These are phyloP conservation scores for Brassica incana DNA, from an alignment of 345 rosid genomes.

Conservation along the genomic window DNA sequence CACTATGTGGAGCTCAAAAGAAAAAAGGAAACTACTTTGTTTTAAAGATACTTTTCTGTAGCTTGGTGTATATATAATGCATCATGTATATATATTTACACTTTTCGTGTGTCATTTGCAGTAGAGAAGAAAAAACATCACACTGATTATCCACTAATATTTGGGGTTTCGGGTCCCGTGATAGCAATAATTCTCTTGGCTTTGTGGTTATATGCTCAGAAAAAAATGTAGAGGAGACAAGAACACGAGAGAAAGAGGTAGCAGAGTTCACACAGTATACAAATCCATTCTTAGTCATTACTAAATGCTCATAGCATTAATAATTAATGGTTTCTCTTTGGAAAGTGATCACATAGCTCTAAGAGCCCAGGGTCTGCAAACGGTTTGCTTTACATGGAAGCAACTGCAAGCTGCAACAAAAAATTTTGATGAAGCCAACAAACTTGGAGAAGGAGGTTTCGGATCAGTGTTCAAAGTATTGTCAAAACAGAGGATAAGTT, in stretches of 20 bases:
- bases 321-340: not conserved
- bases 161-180: not conserved
- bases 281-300: not conserved
- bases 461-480: conserved; percentile 31
- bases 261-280: not conserved
- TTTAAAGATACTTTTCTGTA: not conserved
- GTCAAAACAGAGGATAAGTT: not conserved
- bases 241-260: conserved; percentile 8
- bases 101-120: conserved; percentile 6
- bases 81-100: not conserved
- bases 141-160: not conserved
- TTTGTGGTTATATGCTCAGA: conserved; percentile 41
- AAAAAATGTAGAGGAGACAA: not conserved
- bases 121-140: not conserved
- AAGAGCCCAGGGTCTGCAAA: conserved; percentile 10
- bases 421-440: conserved; percentile 28
- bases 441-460: conserved; percentile 38
- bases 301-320: not conserved
- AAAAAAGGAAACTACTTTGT: not conserved
- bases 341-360: not conserved
- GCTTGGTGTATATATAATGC: not conserved
- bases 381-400: conserved; percentile 20
- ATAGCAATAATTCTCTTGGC: conserved; percentile 11
- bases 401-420: conserved; percentile 35
- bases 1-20: conserved; percentile 5